Conservation (phyloP, 2,329 filamentous ascomycete genomes). For the Penicillium sumatraense region DNA sequence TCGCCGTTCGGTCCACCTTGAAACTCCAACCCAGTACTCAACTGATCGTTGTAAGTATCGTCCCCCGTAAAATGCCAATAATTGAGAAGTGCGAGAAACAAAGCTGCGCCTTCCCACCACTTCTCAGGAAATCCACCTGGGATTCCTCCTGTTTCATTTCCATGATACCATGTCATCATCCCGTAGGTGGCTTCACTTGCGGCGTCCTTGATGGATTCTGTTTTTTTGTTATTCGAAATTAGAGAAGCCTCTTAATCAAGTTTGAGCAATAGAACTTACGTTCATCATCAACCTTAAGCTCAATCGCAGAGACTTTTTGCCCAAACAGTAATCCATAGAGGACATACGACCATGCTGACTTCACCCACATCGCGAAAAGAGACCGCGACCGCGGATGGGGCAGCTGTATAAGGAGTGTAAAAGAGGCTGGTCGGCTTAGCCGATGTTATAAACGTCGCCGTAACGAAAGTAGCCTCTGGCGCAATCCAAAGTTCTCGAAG, state of each 20-base stretch:
- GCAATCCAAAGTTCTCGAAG: neutral
- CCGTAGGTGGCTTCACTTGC: slow-evolving; percentile 50
- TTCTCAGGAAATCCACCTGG: slow-evolving; percentile 68
- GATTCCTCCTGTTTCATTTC: slow-evolving; percentile 55
- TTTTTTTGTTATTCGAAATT: neutral
- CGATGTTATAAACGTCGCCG: neutral
- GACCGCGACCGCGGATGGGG: neutral
- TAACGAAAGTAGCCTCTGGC: neutral
- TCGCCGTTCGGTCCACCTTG: slow-evolving; percentile 40
- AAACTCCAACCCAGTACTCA: slow-evolving; percentile 47
- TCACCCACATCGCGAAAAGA: slow-evolving; percentile 8
- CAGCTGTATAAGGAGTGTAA: neutral
- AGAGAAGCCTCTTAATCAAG: neutral
- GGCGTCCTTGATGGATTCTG: slow-evolving; percentile 51
- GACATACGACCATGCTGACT: slow-evolving; percentile 14
- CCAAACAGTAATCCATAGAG: slow-evolving; percentile 9
- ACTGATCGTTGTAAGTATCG: slow-evolving; percentile 63
- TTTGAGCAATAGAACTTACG: slow-evolving; percentile 2
- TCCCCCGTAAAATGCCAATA: slow-evolving; percentile 73
- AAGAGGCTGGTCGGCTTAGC: neutral
- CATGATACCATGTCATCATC: slow-evolving; percentile 58
- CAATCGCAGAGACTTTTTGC: slow-evolving; percentile 9
- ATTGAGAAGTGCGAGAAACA: slow-evolving; percentile 72
- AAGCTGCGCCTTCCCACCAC: slow-evolving; percentile 74
- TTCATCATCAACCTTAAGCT: slow-evolving; percentile 12